Base-by-base conservation (phyloP, 352 stramenopile species). In the Pythium sp. region DNA sequence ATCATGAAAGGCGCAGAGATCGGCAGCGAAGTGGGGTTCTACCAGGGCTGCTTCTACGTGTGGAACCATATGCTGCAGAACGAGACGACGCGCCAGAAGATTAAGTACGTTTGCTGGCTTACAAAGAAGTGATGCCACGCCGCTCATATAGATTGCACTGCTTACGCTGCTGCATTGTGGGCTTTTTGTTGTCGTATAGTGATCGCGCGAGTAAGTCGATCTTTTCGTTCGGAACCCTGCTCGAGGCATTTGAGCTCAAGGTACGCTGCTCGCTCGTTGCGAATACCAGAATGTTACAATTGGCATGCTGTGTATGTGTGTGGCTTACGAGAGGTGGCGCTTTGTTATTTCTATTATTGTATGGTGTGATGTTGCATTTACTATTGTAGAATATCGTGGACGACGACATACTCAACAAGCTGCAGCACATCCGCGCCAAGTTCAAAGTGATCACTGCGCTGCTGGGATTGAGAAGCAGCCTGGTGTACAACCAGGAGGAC, bases 11-110 rank as follows among this genome's bases (percentile, higher is more conserved):
- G 87, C 43, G 84, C 80, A 2, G 87, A 95, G 74, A 89, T 95
- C 41, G 87, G 87, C 34, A 86, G 80, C n/a, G 87, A 95, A 65
- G 61, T 93, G 53, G 87, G 87, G 0, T 95, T 95, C 68, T 95
- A 95, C 65, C 80, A 87, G 46, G 87, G 87, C 28, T 94, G 87
- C 71, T 89, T 85, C 69, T 60, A 80, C 11, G 78, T 91, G 49
- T 95, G 85, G 87, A 73, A 68, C 49, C 60, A 80, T 38, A 90
- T 92, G 77, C 62, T 90, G 53, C 64, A 86, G 28, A 71, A 43
- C 6, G 73, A 86, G 15, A 30, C 69, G 2, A 65, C 76, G 24
- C 68, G 72, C 56, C 58, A 64, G 20, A 81, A 79, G 73, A 79
- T 90, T 36, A 78, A 72, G 84, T 91, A 58, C 32, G 75, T 67